phyloP scores from a whole-genome alignment of 306 rosid species.

The Cicer arietinum region DNA sequence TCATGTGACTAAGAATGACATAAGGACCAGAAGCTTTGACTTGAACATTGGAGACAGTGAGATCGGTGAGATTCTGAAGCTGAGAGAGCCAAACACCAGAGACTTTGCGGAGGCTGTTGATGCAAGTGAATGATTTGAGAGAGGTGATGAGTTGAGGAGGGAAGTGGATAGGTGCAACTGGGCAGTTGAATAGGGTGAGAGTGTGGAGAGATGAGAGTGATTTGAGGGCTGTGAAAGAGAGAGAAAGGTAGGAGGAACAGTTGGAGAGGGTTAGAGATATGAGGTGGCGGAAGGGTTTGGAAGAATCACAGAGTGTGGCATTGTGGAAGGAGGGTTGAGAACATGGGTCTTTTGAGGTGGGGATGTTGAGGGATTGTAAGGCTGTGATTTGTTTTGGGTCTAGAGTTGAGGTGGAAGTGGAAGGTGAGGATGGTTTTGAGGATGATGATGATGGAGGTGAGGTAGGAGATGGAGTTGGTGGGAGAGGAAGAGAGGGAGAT shows the following conservation, averaged over 20 bases:
- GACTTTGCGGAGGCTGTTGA: conserved; percentile 64
- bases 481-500: conserved; percentile 33
- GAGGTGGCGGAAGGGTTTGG: conserved; percentile 86
- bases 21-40: conserved; percentile 75
- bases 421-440: conserved; percentile 1
- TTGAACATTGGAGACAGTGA: conserved; percentile 60
- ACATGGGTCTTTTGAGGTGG: conserved; percentile 83
- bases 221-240: conserved; percentile 91
- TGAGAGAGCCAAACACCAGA: conserved; percentile 88
- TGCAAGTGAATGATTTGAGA: conserved; percentile 77
- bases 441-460: conserved; percentile 19
- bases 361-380: conserved; percentile 85
- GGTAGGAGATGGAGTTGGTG: conserved; percentile 41
- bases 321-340: conserved; percentile 61
- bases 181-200: conserved; percentile 83
- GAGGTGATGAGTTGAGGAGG: conserved; percentile 73
- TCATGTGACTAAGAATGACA: conserved; percentile 77
- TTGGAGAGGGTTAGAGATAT: conserved; percentile 70
- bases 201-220: conserved; percentile 81
- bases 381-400: conserved; percentile 92
- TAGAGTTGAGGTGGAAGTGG: conserved; percentile 54
- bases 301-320: conserved; percentile 70
- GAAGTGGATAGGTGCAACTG: conserved; percentile 76
- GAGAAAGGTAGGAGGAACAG: conserved; percentile 75
- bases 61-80: conserved; percentile 79